Evolutionary conservation across 192 early-diverging fungal genomes (phyloP).

Genomic region (Backusella luteola): DNA sequence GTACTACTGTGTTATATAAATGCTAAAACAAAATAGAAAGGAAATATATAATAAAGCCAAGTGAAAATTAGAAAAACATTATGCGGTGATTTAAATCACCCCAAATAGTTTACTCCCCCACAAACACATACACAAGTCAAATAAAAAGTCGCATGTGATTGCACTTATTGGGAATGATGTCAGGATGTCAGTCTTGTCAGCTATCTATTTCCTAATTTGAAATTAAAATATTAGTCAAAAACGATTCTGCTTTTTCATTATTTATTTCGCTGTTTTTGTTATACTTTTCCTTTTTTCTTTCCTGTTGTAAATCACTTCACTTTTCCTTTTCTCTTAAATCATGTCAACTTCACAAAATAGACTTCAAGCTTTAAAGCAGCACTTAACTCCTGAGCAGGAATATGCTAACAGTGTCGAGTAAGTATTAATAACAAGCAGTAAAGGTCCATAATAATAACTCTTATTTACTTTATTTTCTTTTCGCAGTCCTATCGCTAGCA

Average conservation of each 20-base stretch:
- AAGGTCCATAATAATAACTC: background rate
- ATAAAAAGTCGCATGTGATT: background rate
- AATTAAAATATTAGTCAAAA: constrained; percentile 6
- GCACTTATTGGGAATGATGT: background rate
- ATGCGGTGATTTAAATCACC: background rate
- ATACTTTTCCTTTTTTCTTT: constrained; percentile 8
- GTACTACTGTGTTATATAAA: background rate
- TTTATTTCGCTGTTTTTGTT: background rate
- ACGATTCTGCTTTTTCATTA: background rate
- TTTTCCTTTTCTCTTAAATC: background rate
- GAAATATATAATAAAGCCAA: background rate
- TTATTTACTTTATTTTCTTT: background rate
- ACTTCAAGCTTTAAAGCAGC: constrained; percentile 17
- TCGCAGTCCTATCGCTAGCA: constrained; percentile 31
- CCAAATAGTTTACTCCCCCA: background rate
- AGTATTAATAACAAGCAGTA: background rate
- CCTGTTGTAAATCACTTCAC: background rate
- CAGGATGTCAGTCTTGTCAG: constrained; percentile 5
- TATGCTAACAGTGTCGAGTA: constrained; percentile 14
- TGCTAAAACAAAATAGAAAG: background rate
- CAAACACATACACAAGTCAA: background rate
- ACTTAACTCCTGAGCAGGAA: constrained; percentile 15
- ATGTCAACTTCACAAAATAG: constrained; percentile 13
- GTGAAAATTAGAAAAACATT: background rate
- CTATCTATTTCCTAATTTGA: constrained; percentile 6